phyloP scores from a whole-genome alignment of 2,329 filamentous ascomycete genomes.

The Annulohypoxylon truncatum region DNA sequence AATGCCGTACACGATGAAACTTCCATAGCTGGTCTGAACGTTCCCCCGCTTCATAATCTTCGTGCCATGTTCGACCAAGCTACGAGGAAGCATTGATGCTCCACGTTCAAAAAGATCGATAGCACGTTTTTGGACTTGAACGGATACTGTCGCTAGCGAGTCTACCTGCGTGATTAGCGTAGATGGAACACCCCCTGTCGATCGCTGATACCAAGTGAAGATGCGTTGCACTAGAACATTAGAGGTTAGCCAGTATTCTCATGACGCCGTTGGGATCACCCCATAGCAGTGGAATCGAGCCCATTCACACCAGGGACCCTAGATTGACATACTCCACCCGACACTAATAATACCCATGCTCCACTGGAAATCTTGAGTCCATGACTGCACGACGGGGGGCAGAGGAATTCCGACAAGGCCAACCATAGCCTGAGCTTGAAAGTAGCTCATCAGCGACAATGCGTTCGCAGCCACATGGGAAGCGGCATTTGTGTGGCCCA shows the following conservation, averaged over 20 bases:
- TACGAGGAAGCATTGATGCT: conserved; percentile 62
- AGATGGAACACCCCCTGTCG: conserved; percentile 87
- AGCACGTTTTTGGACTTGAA: conserved; percentile 80
- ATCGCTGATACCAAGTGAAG: conserved; percentile 94
- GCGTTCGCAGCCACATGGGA: conserved; percentile 95
- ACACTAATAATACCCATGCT: conserved; percentile 95
- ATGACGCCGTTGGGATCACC: neutral
- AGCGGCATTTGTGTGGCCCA: conserved; percentile 93
- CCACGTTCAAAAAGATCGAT: conserved; percentile 66
- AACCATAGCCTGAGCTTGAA: conserved; percentile 92
- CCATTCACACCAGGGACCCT: neutral
- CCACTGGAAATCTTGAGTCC: conserved; percentile 99
- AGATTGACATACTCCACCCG: conserved; percentile 64
- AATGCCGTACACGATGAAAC: conserved; percentile 79
- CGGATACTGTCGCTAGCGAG: conserved; percentile 77
- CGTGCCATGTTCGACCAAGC: conserved; percentile 50
- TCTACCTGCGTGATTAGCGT: conserved; percentile 82
- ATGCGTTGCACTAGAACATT: conserved; percentile 76
- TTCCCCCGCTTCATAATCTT: conserved; percentile 65
- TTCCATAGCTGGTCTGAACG: conserved; percentile 64
- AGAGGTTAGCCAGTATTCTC: conserved; percentile 23
- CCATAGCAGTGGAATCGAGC: neutral
- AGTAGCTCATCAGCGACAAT: conserved; percentile 92
- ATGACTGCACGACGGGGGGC: conserved; percentile 88
- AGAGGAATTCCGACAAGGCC: conserved; percentile 84